Conservation (phyloP, 1,139 yeast species). For the Kurtzmaniella quercitrusa region DNA sequence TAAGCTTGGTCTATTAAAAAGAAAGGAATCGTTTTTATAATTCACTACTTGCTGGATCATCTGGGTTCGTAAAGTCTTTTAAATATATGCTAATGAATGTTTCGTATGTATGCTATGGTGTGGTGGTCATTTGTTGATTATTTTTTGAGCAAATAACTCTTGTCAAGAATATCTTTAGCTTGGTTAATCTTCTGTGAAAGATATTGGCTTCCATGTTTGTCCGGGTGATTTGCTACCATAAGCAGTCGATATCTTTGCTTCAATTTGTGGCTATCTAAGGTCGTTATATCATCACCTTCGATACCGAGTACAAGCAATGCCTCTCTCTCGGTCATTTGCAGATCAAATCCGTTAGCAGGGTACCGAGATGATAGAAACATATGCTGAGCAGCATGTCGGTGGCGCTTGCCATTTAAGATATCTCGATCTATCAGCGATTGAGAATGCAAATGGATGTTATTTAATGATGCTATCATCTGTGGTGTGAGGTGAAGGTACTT, state of each 20-base stretch:
- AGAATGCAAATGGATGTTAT: slow-evolving; percentile 24
- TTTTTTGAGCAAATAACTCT: slow-evolving; percentile 41
- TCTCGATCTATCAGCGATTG: slow-evolving; percentile 13
- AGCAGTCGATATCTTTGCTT: slow-evolving; percentile 49
- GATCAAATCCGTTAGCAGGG: slow-evolving; percentile 44
- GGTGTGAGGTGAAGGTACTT: slow-evolving; percentile 46
- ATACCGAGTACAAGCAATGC: slow-evolving; percentile 56
- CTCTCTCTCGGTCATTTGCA: slow-evolving; percentile 57
- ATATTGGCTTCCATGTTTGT: slow-evolving; percentile 68
- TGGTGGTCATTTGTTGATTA: not conserved
- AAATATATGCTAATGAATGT: not conserved
- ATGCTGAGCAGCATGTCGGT: slow-evolving; percentile 19
- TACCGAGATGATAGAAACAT: slow-evolving; percentile 27
- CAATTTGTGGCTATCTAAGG: slow-evolving; percentile 40
- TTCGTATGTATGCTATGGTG: not conserved
- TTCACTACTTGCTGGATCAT: too few relatives aligned
- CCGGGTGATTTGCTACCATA: slow-evolving; percentile 54
- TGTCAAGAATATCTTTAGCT: slow-evolving; percentile 64
- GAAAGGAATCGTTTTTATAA: too few relatives aligned
- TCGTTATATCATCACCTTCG: slow-evolving; percentile 47
- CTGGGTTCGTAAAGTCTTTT: too few relatives aligned
- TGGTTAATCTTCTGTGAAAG: slow-evolving; percentile 71
- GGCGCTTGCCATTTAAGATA: slow-evolving; percentile 12
- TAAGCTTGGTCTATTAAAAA: too few relatives aligned
- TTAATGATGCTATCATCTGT: slow-evolving; percentile 53